Percentiles rank a stretch among this genome's conserved stretches.
Conservation (phyloP, 1,284 basidiomycete genomes). For the Pholiota adiposa region DNA sequence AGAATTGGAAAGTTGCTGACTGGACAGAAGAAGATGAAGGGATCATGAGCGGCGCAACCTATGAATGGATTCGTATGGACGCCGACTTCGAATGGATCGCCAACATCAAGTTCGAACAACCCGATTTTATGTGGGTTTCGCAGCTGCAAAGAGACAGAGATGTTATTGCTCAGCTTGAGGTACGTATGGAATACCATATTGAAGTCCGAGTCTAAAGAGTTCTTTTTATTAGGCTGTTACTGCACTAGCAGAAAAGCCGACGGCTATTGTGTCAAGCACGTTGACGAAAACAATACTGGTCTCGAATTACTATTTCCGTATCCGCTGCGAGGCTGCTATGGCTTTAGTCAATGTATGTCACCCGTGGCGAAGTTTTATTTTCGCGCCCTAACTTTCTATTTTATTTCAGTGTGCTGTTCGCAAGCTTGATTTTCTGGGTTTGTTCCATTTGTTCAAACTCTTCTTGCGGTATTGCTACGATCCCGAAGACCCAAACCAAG, state of each 20-base stretch:
- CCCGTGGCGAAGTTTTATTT: background rate
- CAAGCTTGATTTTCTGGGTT: constrained; percentile 83
- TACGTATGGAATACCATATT: constrained; percentile 39
- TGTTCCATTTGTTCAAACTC: constrained; percentile 96
- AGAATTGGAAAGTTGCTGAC: constrained; percentile 95
- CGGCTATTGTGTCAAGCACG: constrained; percentile 89
- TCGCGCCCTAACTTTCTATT: constrained; percentile 7
- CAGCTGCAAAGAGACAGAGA: constrained; percentile 96
- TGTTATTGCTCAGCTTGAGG: constrained; percentile 97
- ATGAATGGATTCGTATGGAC: constrained; percentile 99
- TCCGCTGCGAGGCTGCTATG: constrained; percentile 92
- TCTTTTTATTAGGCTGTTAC: constrained; percentile 70
- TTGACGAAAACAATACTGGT: constrained; percentile 94
- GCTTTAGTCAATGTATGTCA: constrained; percentile 83
- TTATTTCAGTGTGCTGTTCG: constrained; percentile 75
- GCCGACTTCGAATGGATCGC: constrained; percentile 99
- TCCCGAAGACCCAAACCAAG: constrained; percentile 75
- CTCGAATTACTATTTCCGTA: constrained; percentile 96
- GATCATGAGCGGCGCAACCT: constrained; percentile 91
- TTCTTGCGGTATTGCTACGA: constrained; percentile 95
- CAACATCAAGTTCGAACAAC: constrained; percentile 90
- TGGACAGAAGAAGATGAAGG: constrained; percentile 98
- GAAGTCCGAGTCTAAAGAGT: constrained; percentile 12
- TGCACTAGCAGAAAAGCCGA: constrained; percentile 82
- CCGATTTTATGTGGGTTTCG: constrained; percentile 99